Conservation (phyloP, 208 protist species). For the Acanthamoeba culbertsoni region DNA sequence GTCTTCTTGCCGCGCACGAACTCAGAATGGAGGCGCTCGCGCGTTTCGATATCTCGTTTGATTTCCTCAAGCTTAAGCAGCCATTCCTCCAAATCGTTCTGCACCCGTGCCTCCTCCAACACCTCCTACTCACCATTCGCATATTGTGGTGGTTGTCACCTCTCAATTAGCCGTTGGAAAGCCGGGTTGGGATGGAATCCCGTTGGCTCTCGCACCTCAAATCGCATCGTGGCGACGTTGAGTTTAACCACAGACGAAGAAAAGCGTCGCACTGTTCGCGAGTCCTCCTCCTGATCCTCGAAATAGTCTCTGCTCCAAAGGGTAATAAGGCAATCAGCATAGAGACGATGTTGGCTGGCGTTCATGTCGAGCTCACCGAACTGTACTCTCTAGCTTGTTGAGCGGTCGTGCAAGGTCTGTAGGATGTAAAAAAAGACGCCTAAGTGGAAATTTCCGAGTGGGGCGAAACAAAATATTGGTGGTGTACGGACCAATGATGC, state of each 20-base stretch:
- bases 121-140: not conserved
- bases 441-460: too few relatives aligned
- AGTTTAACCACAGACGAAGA: not conserved
- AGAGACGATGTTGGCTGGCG: too few relatives aligned
- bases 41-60: not conserved
- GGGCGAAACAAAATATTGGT: too few relatives aligned
- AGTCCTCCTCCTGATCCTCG: not conserved
- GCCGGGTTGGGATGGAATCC: not conserved
- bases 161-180: not conserved
- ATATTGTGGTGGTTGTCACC: too few relatives aligned
- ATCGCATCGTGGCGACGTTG: constrained; percentile 14
- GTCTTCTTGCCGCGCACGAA: not conserved
- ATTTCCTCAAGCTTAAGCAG: constrained; percentile 6
- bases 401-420: not conserved
- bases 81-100: not conserved
- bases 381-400: not conserved
- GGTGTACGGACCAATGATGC: not conserved
- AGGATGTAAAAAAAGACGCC: too few relatives aligned
- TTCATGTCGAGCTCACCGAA: too few relatives aligned
- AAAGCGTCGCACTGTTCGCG: not conserved
- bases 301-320: not conserved
- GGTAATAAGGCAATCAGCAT: not conserved
- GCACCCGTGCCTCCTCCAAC: not conserved
- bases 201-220: not conserved
- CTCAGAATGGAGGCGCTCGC: not conserved